phyloP scores from a whole-genome alignment of 495 filamentous ascomycete genomes.

The Bathelium albidoporum region DNA sequence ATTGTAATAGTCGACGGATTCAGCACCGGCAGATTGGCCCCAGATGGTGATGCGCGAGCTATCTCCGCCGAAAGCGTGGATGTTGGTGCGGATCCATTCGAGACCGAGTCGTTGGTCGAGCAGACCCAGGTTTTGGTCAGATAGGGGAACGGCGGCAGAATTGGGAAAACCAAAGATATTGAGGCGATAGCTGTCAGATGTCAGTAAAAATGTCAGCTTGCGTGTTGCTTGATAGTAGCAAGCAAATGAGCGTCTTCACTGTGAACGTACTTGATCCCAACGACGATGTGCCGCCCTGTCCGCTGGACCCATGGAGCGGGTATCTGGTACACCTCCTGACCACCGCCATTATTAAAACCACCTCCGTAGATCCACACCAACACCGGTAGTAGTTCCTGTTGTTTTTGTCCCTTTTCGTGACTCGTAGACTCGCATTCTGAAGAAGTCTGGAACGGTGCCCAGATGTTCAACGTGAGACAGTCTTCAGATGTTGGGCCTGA shows the following conservation, averaged over 20 bases:
- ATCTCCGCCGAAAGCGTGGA: slow-evolving; percentile 55
- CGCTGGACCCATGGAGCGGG: slow-evolving; percentile 34
- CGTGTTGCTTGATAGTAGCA: neutral
- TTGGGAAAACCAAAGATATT: slow-evolving; percentile 56
- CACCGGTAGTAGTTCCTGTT: slow-evolving; percentile 31
- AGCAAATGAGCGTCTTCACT: neutral
- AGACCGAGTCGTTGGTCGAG: slow-evolving; percentile 52
- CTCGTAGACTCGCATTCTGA: neutral
- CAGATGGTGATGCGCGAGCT: slow-evolving; percentile 33
- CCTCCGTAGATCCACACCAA: slow-evolving; percentile 41
- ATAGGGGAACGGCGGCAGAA: slow-evolving; percentile 25
- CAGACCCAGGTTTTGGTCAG: slow-evolving; percentile 40
- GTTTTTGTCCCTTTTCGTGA: neutral
- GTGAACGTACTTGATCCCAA: slow-evolving; percentile 41
- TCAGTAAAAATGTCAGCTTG: neutral
- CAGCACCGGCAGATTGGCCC: slow-evolving; percentile 27
- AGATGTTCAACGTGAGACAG: slow-evolving; percentile 46
- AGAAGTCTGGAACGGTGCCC: slow-evolving; percentile 29
- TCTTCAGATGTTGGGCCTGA: slow-evolving; percentile 31
- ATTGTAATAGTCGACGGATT: slow-evolving; percentile 9
- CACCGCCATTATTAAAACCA: slow-evolving; percentile 33
- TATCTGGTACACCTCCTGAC: slow-evolving; percentile 37
- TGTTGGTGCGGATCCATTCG: slow-evolving; percentile 26
- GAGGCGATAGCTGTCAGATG: slow-evolving; percentile 40
- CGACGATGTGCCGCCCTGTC: slow-evolving; percentile 45